phyloP scores from a whole-genome alignment of 352 stramenopile genomes.

The Pythium monospermum region DNA sequence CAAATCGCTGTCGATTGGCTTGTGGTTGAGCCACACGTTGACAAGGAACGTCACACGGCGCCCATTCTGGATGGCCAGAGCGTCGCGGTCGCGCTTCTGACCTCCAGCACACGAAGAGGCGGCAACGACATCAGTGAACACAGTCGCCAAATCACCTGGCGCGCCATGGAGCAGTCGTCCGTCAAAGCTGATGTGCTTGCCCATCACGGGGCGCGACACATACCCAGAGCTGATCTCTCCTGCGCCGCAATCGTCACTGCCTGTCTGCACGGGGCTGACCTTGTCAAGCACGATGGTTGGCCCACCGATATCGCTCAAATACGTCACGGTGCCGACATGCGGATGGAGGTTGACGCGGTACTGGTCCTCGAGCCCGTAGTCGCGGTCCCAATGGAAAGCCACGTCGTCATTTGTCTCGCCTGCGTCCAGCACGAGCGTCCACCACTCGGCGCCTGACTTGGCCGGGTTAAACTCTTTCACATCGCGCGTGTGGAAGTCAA shows the following conservation, averaged over 20 bases:
- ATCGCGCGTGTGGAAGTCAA: constrained; percentile 60
- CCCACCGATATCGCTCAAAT: constrained; percentile 44
- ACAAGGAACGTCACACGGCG: constrained; percentile 65
- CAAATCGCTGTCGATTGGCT: constrained; percentile 36
- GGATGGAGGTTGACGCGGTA: constrained; percentile 76
- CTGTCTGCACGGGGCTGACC: constrained; percentile 27
- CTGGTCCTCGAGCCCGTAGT: constrained; percentile 77
- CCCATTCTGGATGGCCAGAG: constrained; percentile 9
- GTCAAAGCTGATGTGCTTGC: constrained; percentile 76
- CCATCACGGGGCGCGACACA: constrained; percentile 28
- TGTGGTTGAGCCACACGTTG: constrained; percentile 65
- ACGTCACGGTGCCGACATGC: constrained; percentile 66
- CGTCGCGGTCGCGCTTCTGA: constrained; percentile 17
- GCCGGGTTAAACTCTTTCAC: constrained; percentile 35
- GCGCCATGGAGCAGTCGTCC: constrained; percentile 58
- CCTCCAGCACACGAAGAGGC: constrained; percentile 13
- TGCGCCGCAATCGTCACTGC: constrained; percentile 31
- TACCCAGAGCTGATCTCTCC: constrained; percentile 27
- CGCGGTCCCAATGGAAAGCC: constrained; percentile 89
- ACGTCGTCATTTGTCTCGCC: constrained; percentile 59
- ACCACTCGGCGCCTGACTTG: constrained; percentile 84
- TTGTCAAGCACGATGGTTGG: constrained; percentile 49
- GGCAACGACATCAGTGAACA: constrained; percentile 14
- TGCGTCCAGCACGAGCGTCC: constrained; percentile 71
- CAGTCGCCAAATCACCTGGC: constrained; percentile 35